Evolutionary conservation across 768 basidiomycete species (phyloP).

Genomic region (Dioszegia hungarica): DNA sequence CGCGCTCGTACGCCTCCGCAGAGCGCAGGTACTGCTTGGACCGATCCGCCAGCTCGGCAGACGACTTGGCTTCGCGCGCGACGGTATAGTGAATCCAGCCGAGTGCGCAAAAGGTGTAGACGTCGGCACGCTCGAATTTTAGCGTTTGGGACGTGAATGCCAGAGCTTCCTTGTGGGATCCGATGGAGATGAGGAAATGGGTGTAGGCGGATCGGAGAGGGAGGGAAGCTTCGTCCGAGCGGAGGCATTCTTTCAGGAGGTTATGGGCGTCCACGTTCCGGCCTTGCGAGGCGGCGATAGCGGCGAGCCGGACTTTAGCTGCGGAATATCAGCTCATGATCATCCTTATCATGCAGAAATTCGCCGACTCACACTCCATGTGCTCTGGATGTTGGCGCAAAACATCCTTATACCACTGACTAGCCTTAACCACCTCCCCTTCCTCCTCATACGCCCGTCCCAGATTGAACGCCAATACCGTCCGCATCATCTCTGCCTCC

Average conservation of each 20-base stretch:
- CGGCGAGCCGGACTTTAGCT: slow-evolving; percentile 91
- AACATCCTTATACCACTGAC: slow-evolving; percentile 80
- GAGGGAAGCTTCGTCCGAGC: slow-evolving; percentile 69
- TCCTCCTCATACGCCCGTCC: slow-evolving; percentile 85
- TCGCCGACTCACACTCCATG: slow-evolving; percentile 86
- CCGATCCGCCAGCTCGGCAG: slow-evolving; percentile 62
- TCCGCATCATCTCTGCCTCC: slow-evolving; percentile 56
- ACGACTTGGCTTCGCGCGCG: slow-evolving; percentile 69
- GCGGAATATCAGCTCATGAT: slow-evolving; percentile 13
- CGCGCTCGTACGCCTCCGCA: slow-evolving; percentile 90
- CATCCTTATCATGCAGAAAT: slow-evolving; percentile 17
- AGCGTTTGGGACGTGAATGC: slow-evolving; percentile 87
- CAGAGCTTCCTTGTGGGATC: slow-evolving; percentile 57
- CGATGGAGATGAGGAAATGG: slow-evolving; percentile 79
- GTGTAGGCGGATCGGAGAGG: slow-evolving; percentile 91
- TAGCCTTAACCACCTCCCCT: slow-evolving; percentile 67
- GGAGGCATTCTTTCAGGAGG: slow-evolving; percentile 79
- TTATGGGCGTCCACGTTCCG: slow-evolving; percentile 78
- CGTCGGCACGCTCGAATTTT: slow-evolving; percentile 77
- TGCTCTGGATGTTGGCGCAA: slow-evolving; percentile 90
- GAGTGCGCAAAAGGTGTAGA: slow-evolving; percentile 84
- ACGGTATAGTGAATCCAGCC: slow-evolving; percentile 82
- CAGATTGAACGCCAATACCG: slow-evolving; percentile 83
- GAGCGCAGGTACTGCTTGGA: slow-evolving; percentile 70
- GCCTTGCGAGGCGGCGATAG: slow-evolving; percentile 66